phyloP scores from a whole-genome alignment of 257 asterid species.

The Cinchona pubescens region DNA sequence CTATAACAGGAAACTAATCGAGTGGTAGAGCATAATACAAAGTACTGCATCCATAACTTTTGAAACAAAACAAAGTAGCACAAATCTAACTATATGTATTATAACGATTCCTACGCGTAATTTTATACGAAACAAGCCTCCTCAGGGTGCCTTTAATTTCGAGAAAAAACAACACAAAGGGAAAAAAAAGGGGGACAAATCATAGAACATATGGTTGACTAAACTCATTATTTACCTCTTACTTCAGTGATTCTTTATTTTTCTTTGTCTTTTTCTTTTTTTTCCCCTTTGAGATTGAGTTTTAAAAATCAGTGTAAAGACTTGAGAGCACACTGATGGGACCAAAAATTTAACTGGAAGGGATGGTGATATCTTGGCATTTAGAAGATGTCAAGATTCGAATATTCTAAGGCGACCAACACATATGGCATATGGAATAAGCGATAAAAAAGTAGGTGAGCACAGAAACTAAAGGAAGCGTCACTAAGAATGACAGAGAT shows the following conservation, averaged over 20 bases:
- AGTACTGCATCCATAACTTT: not conserved
- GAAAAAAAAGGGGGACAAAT: not conserved
- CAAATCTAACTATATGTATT: not conserved
- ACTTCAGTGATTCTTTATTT: not conserved
- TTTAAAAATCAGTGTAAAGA: not conserved
- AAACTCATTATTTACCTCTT: not conserved
- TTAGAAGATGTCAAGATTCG: not conserved
- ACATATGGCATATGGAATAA: not conserved
- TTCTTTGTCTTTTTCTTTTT: too few relatives aligned
- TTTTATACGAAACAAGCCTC: not conserved
- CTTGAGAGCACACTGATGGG: not conserved
- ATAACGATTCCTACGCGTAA: too few relatives aligned
- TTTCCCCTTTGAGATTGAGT: not conserved
- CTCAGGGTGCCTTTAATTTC: not conserved
- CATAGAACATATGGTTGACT: not conserved
- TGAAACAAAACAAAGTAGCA: not conserved
- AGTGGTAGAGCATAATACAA: not conserved
- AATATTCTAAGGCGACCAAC: not conserved
- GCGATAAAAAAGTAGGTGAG: not conserved
- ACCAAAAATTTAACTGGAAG: not conserved
- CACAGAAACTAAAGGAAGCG: not conserved
- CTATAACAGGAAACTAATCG: not conserved
- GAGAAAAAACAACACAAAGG: not conserved
- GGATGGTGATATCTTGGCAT: not conserved
- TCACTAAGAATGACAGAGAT: not conserved